These are phyloP conservation scores for Heliocybe sulcata DNA, from an alignment of 1,284 basidiomycete species.

Conservation along the genomic window DNA sequence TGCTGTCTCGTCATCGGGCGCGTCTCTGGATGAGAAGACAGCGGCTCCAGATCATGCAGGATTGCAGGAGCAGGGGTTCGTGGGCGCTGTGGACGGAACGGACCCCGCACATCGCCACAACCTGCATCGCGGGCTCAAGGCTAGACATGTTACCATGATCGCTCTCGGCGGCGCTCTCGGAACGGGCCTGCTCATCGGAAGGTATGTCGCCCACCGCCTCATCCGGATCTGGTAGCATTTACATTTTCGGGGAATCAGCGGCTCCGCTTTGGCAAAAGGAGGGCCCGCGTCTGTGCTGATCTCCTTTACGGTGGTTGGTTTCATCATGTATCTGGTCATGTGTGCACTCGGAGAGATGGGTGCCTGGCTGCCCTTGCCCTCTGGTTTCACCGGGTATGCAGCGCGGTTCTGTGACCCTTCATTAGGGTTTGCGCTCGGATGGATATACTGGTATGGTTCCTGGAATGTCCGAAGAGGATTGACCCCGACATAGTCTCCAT, in stretches of 20 bases:
- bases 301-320: slow-evolving; percentile 46
- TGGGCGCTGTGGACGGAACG: neutral
- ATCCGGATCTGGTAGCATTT: neutral
- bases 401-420: slow-evolving; percentile 44
- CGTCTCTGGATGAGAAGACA: neutral
- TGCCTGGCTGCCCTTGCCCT: neutral
- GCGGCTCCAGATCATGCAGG: neutral
- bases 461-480: neutral
- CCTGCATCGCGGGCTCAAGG: slow-evolving; percentile 56
- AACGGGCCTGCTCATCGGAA: slow-evolving; percentile 75
- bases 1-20: neutral
- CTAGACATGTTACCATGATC: slow-evolving; percentile 69
- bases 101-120: neutral
- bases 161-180: slow-evolving; percentile 58
- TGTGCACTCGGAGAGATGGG: slow-evolving; percentile 29
- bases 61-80: neutral
- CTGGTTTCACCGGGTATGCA: slow-evolving; percentile 36
- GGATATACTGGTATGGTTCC: slow-evolving; percentile 20
- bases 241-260: slow-evolving; percentile 16
- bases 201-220: neutral
- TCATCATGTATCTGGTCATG: slow-evolving; percentile 31
- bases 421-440: slow-evolving; percentile 37
- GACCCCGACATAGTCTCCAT: neutral
- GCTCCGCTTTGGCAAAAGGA: slow-evolving; percentile 45
- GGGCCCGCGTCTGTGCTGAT: slow-evolving; percentile 46